phyloP scores from a whole-genome alignment of 1,284 basidiomycete genomes.

The Malassezia cuniculi region DNA sequence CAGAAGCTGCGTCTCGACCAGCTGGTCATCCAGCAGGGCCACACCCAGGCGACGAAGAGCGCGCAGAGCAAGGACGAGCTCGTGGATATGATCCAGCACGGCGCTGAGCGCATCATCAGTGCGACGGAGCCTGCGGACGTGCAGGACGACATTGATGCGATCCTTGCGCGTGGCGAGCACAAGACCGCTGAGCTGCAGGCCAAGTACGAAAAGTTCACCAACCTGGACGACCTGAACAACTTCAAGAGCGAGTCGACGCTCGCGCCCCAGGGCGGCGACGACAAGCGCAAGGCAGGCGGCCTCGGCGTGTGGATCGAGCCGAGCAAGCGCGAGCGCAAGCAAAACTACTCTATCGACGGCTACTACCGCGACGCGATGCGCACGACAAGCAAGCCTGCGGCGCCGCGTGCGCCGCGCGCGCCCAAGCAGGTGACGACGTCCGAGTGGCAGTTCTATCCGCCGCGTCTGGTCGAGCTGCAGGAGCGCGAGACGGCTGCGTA shows the following conservation, averaged over 20 bases:
- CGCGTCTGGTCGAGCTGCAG: conserved; percentile 67
- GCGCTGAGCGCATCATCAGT: conserved; percentile 92
- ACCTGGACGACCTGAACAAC: conserved; percentile 87
- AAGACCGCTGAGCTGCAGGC: conserved; percentile 75
- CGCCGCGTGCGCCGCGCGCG: conserved; percentile 67
- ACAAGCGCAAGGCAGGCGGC: conserved; percentile 53
- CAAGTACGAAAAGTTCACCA: conserved; percentile 76
- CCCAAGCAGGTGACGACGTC: conserved; percentile 83
- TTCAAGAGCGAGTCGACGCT: conserved; percentile 72
- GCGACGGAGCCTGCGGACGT: conserved; percentile 54
- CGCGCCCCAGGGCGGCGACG: conserved; percentile 59
- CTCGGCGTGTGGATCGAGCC: conserved; percentile 60
- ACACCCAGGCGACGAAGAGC: conserved; percentile 52
- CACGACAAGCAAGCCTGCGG: conserved; percentile 57
- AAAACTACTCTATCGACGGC: conserved; percentile 68
- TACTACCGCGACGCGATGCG: conserved; percentile 80
- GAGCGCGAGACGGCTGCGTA: conserved; percentile 56
- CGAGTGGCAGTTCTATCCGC: conserved; percentile 95
- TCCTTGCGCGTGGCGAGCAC: conserved; percentile 66
- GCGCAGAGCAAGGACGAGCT: conserved; percentile 91
- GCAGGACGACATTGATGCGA: conserved; percentile 85
- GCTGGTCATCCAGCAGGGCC: conserved; percentile 91
- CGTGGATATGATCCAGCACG: conserved; percentile 95
- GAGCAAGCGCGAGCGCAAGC: conserved; percentile 85
- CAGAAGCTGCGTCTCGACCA: conserved; percentile 93